phyloP scores from a whole-genome alignment of 345 rosid genomes.

The Moringa oleifera region DNA sequence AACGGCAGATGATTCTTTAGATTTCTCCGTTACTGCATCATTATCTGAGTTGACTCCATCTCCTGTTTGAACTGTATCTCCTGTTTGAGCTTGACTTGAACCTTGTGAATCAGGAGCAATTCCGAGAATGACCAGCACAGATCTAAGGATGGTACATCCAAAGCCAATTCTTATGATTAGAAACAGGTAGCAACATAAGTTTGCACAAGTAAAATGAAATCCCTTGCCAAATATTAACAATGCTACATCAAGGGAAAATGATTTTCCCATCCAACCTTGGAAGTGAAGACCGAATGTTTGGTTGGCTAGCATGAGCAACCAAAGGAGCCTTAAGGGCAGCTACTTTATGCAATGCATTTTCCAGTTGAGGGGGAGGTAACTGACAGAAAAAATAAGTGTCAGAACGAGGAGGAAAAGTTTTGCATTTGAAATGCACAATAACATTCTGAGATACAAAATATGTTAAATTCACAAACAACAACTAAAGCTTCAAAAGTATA shows the following conservation, averaged over 20 bases:
- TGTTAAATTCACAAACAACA: no score
- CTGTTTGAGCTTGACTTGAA: constrained; percentile 43
- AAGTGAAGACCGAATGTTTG: constrained; percentile 62
- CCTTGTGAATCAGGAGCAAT: constrained; percentile 59
- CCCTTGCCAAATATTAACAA: neutral
- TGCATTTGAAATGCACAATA: neutral
- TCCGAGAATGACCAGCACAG: constrained; percentile 73
- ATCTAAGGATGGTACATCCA: constrained; percentile 38
- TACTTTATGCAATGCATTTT: constrained; percentile 73
- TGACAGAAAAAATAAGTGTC: constrained; percentile 23
- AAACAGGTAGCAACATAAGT: neutral
- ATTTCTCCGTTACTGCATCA: constrained; percentile 41
- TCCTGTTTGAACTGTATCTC: constrained; percentile 50
- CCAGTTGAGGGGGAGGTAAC: constrained; percentile 94
- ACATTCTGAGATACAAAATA: neutral
- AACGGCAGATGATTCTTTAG: constrained; percentile 51
- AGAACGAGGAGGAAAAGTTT: constrained; percentile 1
- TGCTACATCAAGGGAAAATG: no score
- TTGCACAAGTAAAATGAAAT: neutral
- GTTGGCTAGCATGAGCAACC: constrained; percentile 81
- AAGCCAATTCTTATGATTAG: constrained; percentile 17
- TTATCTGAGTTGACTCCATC: constrained; percentile 52
- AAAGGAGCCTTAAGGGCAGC: constrained; percentile 70
- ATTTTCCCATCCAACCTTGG: constrained; percentile 48
- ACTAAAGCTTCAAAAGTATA: no score